Conservation (phyloP, 2,329 filamentous ascomycete species). For the Xylaria sp. region DNA sequence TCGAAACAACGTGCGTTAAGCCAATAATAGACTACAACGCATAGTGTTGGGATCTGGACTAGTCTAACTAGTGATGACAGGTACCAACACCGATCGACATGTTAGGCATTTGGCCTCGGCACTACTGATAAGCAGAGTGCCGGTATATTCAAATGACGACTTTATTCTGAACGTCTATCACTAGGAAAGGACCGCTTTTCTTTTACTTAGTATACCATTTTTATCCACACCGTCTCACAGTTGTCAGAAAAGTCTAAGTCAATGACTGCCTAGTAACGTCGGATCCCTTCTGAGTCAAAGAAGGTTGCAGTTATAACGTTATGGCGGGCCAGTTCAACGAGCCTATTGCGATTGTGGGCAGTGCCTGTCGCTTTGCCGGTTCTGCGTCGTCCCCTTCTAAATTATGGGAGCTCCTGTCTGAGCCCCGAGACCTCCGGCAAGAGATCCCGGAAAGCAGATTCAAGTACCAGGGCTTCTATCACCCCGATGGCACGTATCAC, state of each 20-base stretch:
- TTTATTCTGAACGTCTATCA: background rate
- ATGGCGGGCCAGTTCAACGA: constrained; percentile 9
- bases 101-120: background rate
- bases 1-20: background rate
- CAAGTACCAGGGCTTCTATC: constrained; percentile 9
- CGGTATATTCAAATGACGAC: background rate
- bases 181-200: background rate
- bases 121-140: background rate
- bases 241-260: background rate
- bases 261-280: background rate
- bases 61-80: background rate
- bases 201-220: no score
- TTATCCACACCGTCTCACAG: background rate
- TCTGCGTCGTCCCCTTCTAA: constrained; percentile 1
- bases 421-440: background rate
- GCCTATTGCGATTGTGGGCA: constrained; percentile 13
- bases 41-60: background rate
- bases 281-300: background rate
- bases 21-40: background rate
- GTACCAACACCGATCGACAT: background rate
- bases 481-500: constrained; percentile 2
- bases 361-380: constrained; percentile 14
- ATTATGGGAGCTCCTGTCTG: constrained; percentile 2
- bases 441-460: constrained; percentile 3
- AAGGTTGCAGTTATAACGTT: constrained; percentile 1